Evolutionary conservation across 495 filamentous ascomycete genomes (phyloP), one percentile per base, ranked within the genome.

Genomic region (Xylaria nigripes): DNA sequence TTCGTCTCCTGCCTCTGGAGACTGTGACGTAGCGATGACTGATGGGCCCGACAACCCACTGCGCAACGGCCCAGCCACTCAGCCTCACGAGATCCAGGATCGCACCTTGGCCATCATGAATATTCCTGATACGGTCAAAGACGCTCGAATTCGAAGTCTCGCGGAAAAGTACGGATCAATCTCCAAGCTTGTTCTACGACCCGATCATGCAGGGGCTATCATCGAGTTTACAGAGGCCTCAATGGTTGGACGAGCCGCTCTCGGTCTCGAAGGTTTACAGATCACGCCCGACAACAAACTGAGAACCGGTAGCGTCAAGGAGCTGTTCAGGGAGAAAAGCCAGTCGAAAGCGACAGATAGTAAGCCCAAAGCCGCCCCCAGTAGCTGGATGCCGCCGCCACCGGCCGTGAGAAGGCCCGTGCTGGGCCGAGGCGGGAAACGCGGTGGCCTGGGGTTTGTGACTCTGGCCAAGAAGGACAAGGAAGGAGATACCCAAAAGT

Each of bases 171-270:
- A 85, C 32, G 84, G 85, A 30, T 55, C 76, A 2, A 76, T 79
- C 2, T 79, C 85, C 62, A 90, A 90, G 57, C 64, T 80, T 5
- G 72, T 80, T 4, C 75, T 91, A 2, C 82, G 85, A 36, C 89
- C 89, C 2, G 80, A 88, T 47, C 86, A 93, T 54, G 80, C 84
- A 58, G 92, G 93, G n/a, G 93, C 90, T 9, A 84, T 91, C 47
- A 76, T 96, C 41, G 93, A 97, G 63, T 95, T 84, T 62, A 73
- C 70, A 9, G 82, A 87, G 56, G 75, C 85, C 9, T 71, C 81
- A 3, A 76, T 83, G 50, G 85, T 83, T 3, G 90, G 90, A 38
- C 86, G 84, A 66, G 91, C 91, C 0, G 72, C 80, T 0, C 63
- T 96, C 36, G 85, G 76, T 6, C 75, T 96, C 0, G 84, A 94